phyloP scores from a whole-genome alignment of 176 grass and related monocot species.

The Oryza longistaminata region DNA sequence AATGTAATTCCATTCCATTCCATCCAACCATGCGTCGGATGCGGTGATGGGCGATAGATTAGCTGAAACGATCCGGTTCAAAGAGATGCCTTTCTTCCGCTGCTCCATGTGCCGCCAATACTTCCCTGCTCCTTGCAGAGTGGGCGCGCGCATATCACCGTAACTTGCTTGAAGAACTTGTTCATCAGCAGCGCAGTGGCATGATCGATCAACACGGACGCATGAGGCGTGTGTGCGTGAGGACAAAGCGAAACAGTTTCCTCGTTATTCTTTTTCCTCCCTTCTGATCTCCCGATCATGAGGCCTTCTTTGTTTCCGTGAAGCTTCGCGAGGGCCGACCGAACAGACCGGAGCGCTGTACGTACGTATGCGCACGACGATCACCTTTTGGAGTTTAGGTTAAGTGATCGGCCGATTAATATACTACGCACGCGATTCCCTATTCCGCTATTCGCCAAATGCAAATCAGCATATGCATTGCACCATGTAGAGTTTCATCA shows the following conservation, averaged over 20 bases:
- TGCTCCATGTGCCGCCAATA: conserved; percentile 19
- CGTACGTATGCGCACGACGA: not conserved
- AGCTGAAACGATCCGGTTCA: not conserved
- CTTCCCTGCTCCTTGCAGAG: not conserved
- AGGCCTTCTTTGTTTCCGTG: not conserved
- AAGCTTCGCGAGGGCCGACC: not conserved
- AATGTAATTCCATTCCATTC: not conserved
- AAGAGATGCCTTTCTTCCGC: not conserved
- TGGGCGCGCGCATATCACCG: not conserved
- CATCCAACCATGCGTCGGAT: not conserved
- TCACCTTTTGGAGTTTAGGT: not conserved
- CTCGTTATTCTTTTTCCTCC: not conserved
- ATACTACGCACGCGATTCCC: not conserved
- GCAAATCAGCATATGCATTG: not conserved
- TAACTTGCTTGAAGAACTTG: not conserved
- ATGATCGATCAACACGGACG: not conserved
- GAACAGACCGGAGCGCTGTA: not conserved
- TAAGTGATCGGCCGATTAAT: not conserved
- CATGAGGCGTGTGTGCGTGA: not conserved
- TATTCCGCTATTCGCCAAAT: not conserved
- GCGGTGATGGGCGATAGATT: not conserved
- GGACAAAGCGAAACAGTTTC: not conserved
- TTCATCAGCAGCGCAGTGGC: not conserved
- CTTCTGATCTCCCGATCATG: not conserved
- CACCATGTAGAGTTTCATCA: not conserved